A percentile compares a stretch with the other conserved stretches of the same genome.
Conservation (phyloP, 768 basidiomycete genomes). For the Tylopilus felleus region DNA sequence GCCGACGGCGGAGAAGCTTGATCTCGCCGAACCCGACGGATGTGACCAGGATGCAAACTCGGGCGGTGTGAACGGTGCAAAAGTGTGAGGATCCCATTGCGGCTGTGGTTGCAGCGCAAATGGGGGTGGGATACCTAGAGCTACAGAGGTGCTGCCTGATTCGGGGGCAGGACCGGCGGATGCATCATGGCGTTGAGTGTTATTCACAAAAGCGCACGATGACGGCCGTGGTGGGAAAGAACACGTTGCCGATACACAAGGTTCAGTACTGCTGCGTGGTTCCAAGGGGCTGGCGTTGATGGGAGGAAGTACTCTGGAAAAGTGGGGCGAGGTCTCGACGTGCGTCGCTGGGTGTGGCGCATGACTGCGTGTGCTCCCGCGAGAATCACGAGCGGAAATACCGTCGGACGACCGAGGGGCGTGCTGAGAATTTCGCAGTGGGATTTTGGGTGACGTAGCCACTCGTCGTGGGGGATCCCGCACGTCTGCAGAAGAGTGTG, state of each 20-base stretch:
- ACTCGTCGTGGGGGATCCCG: slow-evolving; percentile 15
- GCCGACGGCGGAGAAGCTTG: slow-evolving; percentile 17
- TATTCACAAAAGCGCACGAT: slow-evolving; percentile 14
- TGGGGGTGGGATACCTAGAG: slow-evolving; percentile 44
- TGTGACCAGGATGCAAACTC: slow-evolving; percentile 33
- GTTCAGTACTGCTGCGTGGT: slow-evolving; percentile 12
- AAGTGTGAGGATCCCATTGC: slow-evolving; percentile 54
- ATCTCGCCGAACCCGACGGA: slow-evolving; percentile 30
- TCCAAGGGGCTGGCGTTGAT: slow-evolving; percentile 19
- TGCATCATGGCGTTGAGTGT: slow-evolving; percentile 17
- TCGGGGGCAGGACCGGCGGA: slow-evolving; percentile 19
- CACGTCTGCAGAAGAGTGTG: slow-evolving; percentile 17
- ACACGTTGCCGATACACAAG: slow-evolving; percentile 20
- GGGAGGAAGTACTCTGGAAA: slow-evolving; percentile 31
- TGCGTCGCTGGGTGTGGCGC: slow-evolving; percentile 10
- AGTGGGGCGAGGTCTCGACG: slow-evolving; percentile 19
- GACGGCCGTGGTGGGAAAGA: slow-evolving; percentile 27
- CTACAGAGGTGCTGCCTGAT: slow-evolving; percentile 8
- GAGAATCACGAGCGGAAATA: slow-evolving; percentile 11
- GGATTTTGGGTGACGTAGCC: slow-evolving; percentile 8
- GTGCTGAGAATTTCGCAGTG: slow-evolving; percentile 3
- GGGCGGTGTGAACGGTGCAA: slow-evolving; percentile 37
- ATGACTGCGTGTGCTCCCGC: slow-evolving; percentile 7
- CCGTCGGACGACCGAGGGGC: slow-evolving; percentile 8
- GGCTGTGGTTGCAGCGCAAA: slow-evolving; percentile 66